Conservation (phyloP, 208 protist species). For the Giardia duodenalis region DNA sequence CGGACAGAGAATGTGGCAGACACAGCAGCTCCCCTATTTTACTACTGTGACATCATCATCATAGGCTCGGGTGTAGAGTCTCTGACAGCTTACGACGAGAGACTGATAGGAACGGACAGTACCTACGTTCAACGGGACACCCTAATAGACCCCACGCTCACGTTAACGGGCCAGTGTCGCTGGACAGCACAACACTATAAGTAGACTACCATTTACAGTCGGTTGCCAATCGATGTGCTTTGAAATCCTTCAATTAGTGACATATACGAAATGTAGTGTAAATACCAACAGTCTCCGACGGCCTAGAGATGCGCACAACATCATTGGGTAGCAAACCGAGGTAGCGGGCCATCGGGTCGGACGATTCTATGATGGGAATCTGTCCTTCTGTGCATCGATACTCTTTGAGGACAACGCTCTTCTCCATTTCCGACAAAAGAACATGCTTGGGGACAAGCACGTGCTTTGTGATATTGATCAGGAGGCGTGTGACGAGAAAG, state of each 20-base stretch:
- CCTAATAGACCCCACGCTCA: no score
- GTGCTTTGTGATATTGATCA: constrained; percentile 89
- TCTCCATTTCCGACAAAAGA: constrained; percentile 57
- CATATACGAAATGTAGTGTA: constrained; percentile 37
- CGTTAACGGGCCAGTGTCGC: no score
- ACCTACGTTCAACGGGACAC: not conserved
- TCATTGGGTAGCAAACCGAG: constrained; percentile 22
- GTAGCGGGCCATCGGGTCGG: constrained; percentile 35
- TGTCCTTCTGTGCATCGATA: constrained; percentile 30
- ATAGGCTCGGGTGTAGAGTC: not conserved
- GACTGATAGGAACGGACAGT: not conserved
- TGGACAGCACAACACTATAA: no score
- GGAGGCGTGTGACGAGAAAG: constrained; percentile 76
- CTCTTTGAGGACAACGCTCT: constrained; percentile 18
- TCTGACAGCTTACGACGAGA: not conserved
- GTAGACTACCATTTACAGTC: no score
- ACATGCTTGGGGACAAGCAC: constrained; percentile 80
- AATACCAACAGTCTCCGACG: constrained; percentile 33
- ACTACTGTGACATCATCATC: not conserved
- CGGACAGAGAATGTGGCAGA: not conserved
- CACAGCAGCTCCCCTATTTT: not conserved
- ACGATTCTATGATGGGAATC: constrained; percentile 29
- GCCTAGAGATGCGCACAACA: constrained; percentile 34
- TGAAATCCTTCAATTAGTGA: constrained; percentile 1
- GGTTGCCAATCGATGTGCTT: not conserved